phyloP scores from a whole-genome alignment of 768 basidiomycete genomes.

The Rhodotorula sphaerocarpa region DNA sequence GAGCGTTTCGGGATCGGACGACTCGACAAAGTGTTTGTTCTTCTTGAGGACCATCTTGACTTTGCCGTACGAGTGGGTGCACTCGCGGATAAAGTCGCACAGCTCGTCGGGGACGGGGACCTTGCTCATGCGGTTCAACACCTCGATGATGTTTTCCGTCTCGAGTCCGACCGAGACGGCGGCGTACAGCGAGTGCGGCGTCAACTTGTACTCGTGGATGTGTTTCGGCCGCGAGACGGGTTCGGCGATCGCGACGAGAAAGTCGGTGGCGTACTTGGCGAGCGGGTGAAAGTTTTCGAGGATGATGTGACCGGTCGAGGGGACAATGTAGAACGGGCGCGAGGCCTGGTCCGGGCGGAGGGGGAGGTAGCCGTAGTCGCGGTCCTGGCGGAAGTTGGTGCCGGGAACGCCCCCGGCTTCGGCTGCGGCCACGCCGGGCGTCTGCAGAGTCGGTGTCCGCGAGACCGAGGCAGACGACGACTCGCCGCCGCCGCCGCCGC shows the following conservation, averaged over 20 bases:
- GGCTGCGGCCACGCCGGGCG: conserved; percentile 2
- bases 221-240: conserved; percentile 98
- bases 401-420: conserved; percentile 2
- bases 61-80: conserved; percentile 94
- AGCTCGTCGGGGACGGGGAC: conserved; percentile 84
- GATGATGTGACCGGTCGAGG: conserved; percentile 70
- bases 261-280: conserved; percentile 96
- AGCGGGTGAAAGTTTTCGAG: conserved; percentile 96
- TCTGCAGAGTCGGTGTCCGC: conserved; percentile 2
- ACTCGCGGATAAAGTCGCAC: conserved; percentile 75
- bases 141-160: conserved; percentile 97
- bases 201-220: conserved; percentile 98
- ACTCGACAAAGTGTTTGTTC: conserved; percentile 95
- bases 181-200: conserved; percentile 93
- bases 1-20: conserved; percentile 84
- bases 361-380: conserved; percentile 73
- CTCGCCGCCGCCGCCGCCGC: background rate
- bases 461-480: background rate
- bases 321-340: conserved; percentile 92
- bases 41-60: conserved; percentile 96
- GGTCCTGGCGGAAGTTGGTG: conserved; percentile 21
- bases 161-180: conserved; percentile 97
- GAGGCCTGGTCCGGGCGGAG: conserved; percentile 84
- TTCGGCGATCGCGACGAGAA: conserved; percentile 93
- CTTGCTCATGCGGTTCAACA: conserved; percentile 49